These are phyloP conservation scores for Baorangia bicolor DNA, from an alignment of 768 basidiomycete species.

Conservation along the genomic window DNA sequence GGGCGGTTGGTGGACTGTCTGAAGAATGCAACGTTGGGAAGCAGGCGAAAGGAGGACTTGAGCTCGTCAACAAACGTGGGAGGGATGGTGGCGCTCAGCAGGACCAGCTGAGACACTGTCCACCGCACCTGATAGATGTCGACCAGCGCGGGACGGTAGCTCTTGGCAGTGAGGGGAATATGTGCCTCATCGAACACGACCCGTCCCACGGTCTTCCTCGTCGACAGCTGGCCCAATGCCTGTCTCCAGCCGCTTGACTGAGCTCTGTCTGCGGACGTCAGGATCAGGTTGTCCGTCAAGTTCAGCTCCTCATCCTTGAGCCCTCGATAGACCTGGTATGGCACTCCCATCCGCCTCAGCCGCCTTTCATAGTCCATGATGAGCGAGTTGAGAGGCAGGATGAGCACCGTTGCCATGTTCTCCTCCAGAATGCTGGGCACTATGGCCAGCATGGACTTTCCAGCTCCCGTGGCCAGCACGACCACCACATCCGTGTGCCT, in stretches of 20 bases:
- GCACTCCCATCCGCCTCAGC: not conserved
- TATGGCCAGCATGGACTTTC: not conserved
- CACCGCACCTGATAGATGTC: too few species aligned
- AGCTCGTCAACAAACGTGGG: not conserved
- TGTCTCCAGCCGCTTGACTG: slow-evolving; percentile 4
- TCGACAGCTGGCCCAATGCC: too few species aligned
- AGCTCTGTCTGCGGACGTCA: not conserved
- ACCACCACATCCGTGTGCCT: too few species aligned
- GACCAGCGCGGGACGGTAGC: not conserved
- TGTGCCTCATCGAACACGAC: slow-evolving; percentile 26
- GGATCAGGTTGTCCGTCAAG: not conserved
- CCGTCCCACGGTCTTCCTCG: not conserved
- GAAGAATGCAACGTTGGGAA: not conserved
- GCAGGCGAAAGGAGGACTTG: accelerated
- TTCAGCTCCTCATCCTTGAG: not conserved
- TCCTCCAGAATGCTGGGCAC: not conserved
- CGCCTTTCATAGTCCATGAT: not conserved
- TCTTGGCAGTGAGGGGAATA: not conserved
- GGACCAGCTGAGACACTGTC: not conserved
- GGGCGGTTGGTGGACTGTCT: not conserved
- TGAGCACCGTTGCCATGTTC: not conserved
- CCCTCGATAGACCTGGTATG: not conserved
- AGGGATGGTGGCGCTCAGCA: slow-evolving; percentile 21
- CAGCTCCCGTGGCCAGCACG: not conserved
- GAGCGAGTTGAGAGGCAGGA: not conserved